A percentile compares a stretch with the other conserved stretches of the same genome.
Evolutionary conservation across 2,329 filamentous ascomycete species (phyloP).

Genomic region (Fusarium torulosum): DNA sequence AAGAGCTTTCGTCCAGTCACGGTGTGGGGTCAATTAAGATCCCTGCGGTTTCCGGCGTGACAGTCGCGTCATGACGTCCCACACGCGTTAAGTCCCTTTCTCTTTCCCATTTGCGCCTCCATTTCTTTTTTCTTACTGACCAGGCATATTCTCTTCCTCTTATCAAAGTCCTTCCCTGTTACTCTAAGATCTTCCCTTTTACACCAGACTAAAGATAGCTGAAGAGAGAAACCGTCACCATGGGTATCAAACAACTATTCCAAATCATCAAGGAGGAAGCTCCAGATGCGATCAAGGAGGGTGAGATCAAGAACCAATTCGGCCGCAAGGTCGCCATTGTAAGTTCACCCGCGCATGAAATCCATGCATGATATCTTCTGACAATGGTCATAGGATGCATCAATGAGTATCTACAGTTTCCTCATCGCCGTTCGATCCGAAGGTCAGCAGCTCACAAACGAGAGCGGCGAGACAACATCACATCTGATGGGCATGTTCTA

Average conservation of each 20-base stretch:
- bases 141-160: background rate
- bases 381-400: constrained; percentile 60
- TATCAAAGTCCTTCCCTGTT: background rate
- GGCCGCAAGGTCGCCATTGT: constrained; percentile 98
- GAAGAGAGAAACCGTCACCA: constrained; percentile 51
- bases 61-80: constrained; percentile 49
- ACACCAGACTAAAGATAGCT: background rate
- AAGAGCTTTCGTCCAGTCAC: background rate
- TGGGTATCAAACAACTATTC: constrained; percentile 80
- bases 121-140: constrained; percentile 16
- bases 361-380: constrained; percentile 1
- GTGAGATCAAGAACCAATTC: constrained; percentile 99
- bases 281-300: constrained; percentile 94
- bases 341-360: constrained; percentile 55
- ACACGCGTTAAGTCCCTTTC: constrained; percentile 42
- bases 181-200: background rate
- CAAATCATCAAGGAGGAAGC: constrained; percentile 90
- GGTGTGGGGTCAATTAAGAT: constrained; percentile 51
- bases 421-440: constrained; percentile 97
- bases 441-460: constrained; percentile 95
- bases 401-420: constrained; percentile 99
- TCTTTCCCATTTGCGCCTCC: constrained; percentile 27
- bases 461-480: constrained; percentile 95
- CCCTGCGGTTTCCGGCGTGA: constrained; percentile 46
- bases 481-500: constrained; percentile 99